Evolutionary conservation across 257 asterid genomes (phyloP), one percentile per base, ranked within the genome.

Genomic region (Ajuga chamaepitys): DNA sequence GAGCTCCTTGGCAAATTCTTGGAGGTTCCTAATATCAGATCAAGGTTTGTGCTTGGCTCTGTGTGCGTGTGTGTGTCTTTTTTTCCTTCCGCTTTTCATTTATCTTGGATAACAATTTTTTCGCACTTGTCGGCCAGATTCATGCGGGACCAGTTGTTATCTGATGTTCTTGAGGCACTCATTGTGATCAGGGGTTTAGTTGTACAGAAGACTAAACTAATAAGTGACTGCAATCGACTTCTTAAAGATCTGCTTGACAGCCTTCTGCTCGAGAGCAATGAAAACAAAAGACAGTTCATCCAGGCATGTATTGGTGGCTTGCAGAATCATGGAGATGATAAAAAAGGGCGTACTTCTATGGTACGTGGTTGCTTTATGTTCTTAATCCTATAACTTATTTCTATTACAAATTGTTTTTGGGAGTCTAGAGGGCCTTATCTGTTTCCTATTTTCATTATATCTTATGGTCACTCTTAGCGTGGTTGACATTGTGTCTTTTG

Each of bases 221-320:
- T 94, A 53, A 85, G 93, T 70, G 99, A 94, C 75, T 94, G 99
- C 55, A 94, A 94, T 73, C 74, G 83, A 62, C 97, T 94, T 71
- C 79, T 94, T 62, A 88, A 86, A 75, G 99, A 94, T 74, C 97
- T 94, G 73, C 89, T 94, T 9, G 97, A 90, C 64, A 85, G 97
- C 74, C 95, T 94, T 67, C 77, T 94, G 77, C 93, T 94, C 21
- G 99, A 94, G 82, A 94, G 95, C 78, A 80, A 82, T 55, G 95
- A 94, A 75, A 94, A 94, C 66, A 94, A 90, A 74, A 80, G 89
- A 46, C 96, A 86, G 83, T 94, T 94, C 67, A 88, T 94, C 77
- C 97, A 88, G 84, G 97, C 99, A 34, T 94, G 99, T 81, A 81
- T 90, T 71, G 84, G 82, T 75, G 99, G 99, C 81, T 86, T 94